Conservation (phyloP, 177 flowering plant species). For the Vitis hybrid region DNA sequence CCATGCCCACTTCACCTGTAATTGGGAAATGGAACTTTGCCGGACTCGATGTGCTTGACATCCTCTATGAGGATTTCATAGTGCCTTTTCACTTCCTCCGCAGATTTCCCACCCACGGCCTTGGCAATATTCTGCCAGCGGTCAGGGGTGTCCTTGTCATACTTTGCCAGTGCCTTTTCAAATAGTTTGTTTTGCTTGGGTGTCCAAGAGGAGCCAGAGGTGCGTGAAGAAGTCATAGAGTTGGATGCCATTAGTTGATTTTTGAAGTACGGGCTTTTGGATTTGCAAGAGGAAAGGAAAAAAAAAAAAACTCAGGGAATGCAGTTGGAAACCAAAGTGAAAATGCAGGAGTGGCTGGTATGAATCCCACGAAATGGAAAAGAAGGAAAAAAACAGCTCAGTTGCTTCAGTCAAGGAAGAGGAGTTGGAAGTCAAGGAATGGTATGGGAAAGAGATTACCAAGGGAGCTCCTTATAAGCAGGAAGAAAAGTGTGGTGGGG, state of each 20-base stretch:
- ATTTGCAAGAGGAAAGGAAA: neutral
- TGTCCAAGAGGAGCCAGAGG: constrained; percentile 43
- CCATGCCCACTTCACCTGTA: constrained; percentile 26
- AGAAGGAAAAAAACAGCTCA: neutral
- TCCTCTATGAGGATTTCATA: constrained; percentile 42
- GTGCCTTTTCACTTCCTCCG: constrained; percentile 53
- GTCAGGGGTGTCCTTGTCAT: constrained; percentile 57
- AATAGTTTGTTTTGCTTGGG: constrained; percentile 44
- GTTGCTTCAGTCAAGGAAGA: constrained; percentile 12
- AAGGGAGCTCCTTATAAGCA: constrained; percentile 34
- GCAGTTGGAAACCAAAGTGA: neutral
- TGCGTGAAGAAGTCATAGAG: constrained; percentile 20
- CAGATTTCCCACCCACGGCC: constrained; percentile 46
- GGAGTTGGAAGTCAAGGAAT: constrained; percentile 10
- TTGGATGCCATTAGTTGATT: constrained; percentile 25
- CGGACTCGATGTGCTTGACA: constrained; percentile 45
- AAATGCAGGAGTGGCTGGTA: neutral
- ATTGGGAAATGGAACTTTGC: constrained; percentile 44
- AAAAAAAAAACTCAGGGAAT: neutral
- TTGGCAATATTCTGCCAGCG: constrained; percentile 57
- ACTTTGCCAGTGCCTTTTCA: constrained; percentile 43
- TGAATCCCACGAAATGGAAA: neutral
- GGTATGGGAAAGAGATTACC: constrained; percentile 12
- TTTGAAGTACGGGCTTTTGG: neutral
- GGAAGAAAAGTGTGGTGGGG: constrained; percentile 29